Conservation (phyloP, 2,329 filamentous ascomycete genomes). For the Verticillium nubilum region DNA sequence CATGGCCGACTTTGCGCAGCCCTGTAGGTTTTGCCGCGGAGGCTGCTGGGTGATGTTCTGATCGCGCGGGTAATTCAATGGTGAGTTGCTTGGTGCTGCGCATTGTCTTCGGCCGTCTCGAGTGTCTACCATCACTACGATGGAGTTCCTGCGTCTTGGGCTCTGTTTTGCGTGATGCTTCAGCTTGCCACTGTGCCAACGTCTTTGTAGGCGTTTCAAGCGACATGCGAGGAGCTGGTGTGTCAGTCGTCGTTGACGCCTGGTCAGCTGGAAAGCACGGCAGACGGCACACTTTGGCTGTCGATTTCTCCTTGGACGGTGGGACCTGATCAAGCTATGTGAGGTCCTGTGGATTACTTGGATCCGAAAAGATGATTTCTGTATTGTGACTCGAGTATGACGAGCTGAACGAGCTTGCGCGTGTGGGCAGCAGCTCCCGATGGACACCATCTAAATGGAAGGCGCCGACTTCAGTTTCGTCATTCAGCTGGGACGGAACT, state of each 20-base stretch:
- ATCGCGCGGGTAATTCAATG: not conserved
- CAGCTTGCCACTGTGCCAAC: slow-evolving; percentile 5
- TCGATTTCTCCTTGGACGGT: not conserved
- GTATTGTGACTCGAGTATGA: not conserved
- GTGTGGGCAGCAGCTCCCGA: not conserved
- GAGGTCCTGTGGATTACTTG: not conserved
- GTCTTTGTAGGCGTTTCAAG: slow-evolving; percentile 8
- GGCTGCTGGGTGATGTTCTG: not conserved
- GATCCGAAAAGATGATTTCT: not conserved
- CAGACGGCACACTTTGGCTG: not conserved
- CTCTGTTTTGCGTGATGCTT: not conserved
- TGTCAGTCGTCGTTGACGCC: not conserved
- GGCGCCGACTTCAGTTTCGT: not conserved
- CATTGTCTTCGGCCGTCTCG: not conserved
- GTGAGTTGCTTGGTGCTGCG: not conserved
- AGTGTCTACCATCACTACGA: not conserved
- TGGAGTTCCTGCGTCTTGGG: not conserved
- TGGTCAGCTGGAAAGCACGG: not conserved
- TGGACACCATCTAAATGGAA: not conserved
- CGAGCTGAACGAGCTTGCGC: not conserved
- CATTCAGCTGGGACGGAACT: not conserved
- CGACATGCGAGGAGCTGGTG: not conserved
- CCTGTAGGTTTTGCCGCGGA: slow-evolving; percentile 1
- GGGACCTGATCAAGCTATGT: slow-evolving; percentile 1
- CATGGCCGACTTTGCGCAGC: not conserved